Percentiles rank a stretch among this genome's conserved stretches.
These are phyloP conservation scores for Circinella umbellata DNA, from an alignment of 371 early-diverging fungal genomes.

Conservation along the genomic window DNA sequence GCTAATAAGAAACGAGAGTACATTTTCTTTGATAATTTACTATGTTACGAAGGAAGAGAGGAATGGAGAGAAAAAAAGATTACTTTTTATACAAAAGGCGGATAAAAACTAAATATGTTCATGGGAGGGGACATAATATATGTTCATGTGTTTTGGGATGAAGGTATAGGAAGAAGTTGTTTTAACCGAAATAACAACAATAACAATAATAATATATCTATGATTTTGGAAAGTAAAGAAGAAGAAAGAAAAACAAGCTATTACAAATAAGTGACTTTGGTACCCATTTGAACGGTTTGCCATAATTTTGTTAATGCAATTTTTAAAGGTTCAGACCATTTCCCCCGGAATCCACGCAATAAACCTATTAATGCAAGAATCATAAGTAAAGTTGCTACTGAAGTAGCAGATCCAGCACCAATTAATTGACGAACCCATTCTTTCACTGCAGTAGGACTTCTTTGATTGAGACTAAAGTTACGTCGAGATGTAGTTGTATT, in stretches of 20 bases:
- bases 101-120: too few species aligned
- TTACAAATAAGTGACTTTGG: constrained; percentile 53
- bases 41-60: too few species aligned
- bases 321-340: constrained; percentile 29
- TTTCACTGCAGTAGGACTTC: constrained; percentile 21
- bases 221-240: neutral
- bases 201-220: neutral
- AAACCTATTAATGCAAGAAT: constrained; percentile 35
- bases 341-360: constrained; percentile 31
- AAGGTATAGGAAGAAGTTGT: too few species aligned
- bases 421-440: constrained; percentile 32
- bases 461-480: neutral
- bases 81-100: too few species aligned
- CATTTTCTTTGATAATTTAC: too few species aligned
- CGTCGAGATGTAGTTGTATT: constrained; percentile 1
- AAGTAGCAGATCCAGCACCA: constrained; percentile 24
- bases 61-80: too few species aligned
- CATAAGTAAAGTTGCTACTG: constrained; percentile 28
- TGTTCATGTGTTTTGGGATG: too few species aligned
- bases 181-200: too few species aligned
- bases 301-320: constrained; percentile 34
- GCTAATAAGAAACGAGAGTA: too few species aligned
- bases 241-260: neutral
- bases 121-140: too few species aligned
- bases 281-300: constrained; percentile 52